Base-by-base conservation (phyloP, 1,139 yeast genomes). In the Pneumocystis jirovecii region DNA sequence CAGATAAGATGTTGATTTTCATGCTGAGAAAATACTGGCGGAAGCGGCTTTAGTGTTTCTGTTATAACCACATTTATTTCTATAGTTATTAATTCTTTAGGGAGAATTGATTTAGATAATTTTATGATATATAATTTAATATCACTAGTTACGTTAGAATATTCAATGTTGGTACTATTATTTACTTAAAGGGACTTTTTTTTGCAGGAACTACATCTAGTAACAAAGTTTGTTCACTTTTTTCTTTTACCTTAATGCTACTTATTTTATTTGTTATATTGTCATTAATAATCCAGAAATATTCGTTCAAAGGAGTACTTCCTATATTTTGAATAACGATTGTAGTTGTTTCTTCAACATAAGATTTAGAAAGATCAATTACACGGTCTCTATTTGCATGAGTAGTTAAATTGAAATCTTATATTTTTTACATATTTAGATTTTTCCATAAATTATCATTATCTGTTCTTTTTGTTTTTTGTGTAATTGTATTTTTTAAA, bases 51-150 rank as follows among this genome's bases (percentile, higher is more conserved):
- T 64, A 85, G 72, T 19, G 78, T 75, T 66, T 80, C 78, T 61
- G 82, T 78, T 69, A 83, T 78, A 5, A 85, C 83, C 68, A 81
- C 77, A 45, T 83, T 81, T n/a, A 86, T 75, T 61, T 78, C 76
- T 66, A 93, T 71, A 0, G 71, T 69, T 10, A 62, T 64, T 15
- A 59, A 61, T 25, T 66, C 80, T 59, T 83, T 83, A 34, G 95
- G 88, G 6, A 86, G 82, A 66, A 91, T 76, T 50, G 95, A 87
- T 65, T 78, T 78, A 25, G 90, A 87, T 45, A 87, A 75, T n/a
- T 70, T 71, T 42, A 89, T 72, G 67, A 78, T 76, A 71, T 82
- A 81, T 71, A 80, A 25, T 61, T 59, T 25, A 21, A 37, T 42
- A 12, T 61, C 61, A 60, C 45, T 39, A 39, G n/a, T 25, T 42